Evolutionary conservation across 2,329 filamentous ascomycete genomes (phyloP), one percentile per base, ranked within the genome.

Genomic region (Cordyceps farinosa): DNA sequence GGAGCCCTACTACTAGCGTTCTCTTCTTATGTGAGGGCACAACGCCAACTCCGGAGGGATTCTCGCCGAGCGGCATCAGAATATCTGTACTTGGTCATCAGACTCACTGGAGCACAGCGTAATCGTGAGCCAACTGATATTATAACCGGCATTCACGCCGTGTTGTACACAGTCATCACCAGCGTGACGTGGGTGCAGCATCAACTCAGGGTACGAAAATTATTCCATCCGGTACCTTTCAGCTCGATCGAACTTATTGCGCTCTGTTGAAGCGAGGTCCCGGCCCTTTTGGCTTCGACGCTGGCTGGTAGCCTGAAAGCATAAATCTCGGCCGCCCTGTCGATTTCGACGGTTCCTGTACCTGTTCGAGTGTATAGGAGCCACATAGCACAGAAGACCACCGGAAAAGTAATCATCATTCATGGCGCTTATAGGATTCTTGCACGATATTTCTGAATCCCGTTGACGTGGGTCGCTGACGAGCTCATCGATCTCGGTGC

Each of bases 401-500:
- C 9, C 6, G 29, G 11, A 11, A 56, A 32, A 17, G 15, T 6
- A 15, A 8, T 11, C 44, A 22, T 36, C n/a, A 57, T 56, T n/a
- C 6, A 29, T 32, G 30, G 27, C 48, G 42, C 15, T 57, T 36
- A 15, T 45, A 57, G 10, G 32, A 7, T 17, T 57, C 42, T 47
- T 36, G 27, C 42, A 36, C 11, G 13, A 57, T 29, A 34, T n/a
- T n/a, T 45, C 30, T 58, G 29, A 50, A 58, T 58, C 55, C 44
- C 55, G 44, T 50, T 40, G n/a, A 34, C 55, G 55, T 58, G 44
- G 30, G 55, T 40, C 38, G 48, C 36, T 29, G 38, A 52, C 17
- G 38, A 45, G 17, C 47, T 50, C 48, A 61, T 47, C 38, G 29
- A 53, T 53, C 58, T 61, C 58, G 48, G 47, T 52, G 58, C 58